A percentile compares a stretch with the other conserved stretches of the same genome.
phyloP scores from a whole-genome alignment of 257 asterid genomes.

The Oldenlandia corymbosa region DNA sequence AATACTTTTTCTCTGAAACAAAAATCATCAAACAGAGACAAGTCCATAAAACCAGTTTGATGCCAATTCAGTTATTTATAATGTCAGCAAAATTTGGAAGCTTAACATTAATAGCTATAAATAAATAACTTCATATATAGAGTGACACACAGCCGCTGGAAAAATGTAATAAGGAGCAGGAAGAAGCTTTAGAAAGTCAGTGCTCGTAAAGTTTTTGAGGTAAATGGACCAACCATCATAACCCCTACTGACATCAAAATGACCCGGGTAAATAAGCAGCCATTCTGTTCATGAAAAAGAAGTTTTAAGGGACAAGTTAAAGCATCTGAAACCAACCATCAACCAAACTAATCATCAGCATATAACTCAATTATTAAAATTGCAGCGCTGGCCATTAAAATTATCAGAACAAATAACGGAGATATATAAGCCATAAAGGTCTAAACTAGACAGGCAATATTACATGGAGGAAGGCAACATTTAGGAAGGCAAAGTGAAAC shows the following conservation, averaged over 20 bases:
- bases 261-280: not conserved
- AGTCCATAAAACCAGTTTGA: not conserved
- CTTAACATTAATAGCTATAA: no score
- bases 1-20: no score
- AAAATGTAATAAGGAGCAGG: no score
- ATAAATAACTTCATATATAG: no score
- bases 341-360: conserved; percentile 3
- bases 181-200: not conserved
- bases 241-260: not conserved
- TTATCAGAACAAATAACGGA: not conserved
- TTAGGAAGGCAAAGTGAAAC: not conserved
- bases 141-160: not conserved
- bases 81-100: no score
- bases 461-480: not conserved
- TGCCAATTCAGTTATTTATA: not conserved
- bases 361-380: no score
- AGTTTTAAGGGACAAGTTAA: not conserved
- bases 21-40: no score
- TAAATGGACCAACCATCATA: no score
- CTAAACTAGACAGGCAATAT: not conserved
- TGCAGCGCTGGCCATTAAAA: not conserved
- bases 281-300: not conserved
- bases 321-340: not conserved
- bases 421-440: not conserved
- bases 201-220: not conserved